These are phyloP conservation scores for Dendrocalamus sinicus DNA, from an alignment of 176 grass and related monocot species.

Conservation along the genomic window DNA sequence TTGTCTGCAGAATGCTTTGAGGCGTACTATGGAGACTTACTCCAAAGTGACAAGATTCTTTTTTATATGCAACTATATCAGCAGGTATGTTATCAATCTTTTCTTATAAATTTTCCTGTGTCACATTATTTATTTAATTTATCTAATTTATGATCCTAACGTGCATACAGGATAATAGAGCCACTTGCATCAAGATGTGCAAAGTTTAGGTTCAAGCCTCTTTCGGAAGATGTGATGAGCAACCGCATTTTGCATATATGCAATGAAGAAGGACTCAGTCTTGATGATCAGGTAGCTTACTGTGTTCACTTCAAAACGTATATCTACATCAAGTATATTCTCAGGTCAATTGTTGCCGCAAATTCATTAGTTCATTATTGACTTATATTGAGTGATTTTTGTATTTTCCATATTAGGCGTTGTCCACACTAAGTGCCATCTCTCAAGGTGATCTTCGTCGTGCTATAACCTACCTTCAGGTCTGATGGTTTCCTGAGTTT, in stretches of 20 bases:
- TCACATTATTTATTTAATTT: conserved; percentile 17
- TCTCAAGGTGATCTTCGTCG: conserved; percentile 98
- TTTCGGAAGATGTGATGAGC: conserved; percentile 92
- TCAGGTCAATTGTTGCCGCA: not conserved
- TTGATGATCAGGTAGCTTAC: conserved; percentile 74
- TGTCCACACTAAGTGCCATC: conserved; percentile 81
- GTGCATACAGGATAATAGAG: conserved; percentile 86
- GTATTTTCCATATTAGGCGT: conserved; percentile 61
- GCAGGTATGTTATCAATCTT: conserved; percentile 67
- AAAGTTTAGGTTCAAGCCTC: conserved; percentile 99
- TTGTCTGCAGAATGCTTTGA: conserved; percentile 79
- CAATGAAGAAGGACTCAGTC: conserved; percentile 82
- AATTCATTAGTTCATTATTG: conserved; percentile 18
- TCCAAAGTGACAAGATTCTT: conserved; percentile 99
- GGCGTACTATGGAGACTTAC: conserved; percentile 85
- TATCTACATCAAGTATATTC: conserved; percentile 24
- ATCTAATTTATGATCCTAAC: conserved; percentile 15
- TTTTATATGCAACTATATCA: conserved; percentile 99
- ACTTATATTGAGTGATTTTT: conserved; percentile 41
- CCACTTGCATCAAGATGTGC: conserved; percentile 97
- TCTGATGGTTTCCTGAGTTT: conserved; percentile 39
- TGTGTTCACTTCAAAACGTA: conserved; percentile 35
- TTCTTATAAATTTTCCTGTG: conserved; percentile 10
- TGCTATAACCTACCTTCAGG: conserved; percentile 99
- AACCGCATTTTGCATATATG: conserved; percentile 92